A percentile compares a stretch with the other conserved stretches of the same genome.
phyloP scores from a whole-genome alignment of 208 protist genomes.

The Sergeia podlipaevii region DNA sequence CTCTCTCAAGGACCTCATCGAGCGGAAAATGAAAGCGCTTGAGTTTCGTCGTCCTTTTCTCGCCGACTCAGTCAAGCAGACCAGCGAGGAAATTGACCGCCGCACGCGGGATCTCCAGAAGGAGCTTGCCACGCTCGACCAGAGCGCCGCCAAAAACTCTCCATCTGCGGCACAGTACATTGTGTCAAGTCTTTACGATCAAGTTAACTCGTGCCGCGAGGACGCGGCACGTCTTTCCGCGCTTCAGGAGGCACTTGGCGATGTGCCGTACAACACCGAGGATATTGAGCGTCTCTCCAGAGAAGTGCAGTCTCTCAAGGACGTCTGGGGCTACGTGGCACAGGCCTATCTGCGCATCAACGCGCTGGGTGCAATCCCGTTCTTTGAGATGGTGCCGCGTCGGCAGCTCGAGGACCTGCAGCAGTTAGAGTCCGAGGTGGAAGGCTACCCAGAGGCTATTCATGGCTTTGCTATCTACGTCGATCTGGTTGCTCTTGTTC shows the following conservation, averaged over 20 bases:
- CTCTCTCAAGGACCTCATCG: conserved; percentile 92
- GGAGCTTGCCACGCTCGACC: conserved; percentile 36
- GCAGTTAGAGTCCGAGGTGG: conserved; percentile 39
- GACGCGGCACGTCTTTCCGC: conserved; percentile 73
- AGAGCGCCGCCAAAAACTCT: conserved; percentile 28
- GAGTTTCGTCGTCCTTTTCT: conserved; percentile 70
- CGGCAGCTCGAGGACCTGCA: conserved; percentile 82
- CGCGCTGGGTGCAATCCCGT: conserved; percentile 86
- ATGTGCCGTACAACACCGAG: conserved; percentile 25
- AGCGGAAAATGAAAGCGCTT: conserved; percentile 86
- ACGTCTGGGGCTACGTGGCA: conserved; percentile 87
- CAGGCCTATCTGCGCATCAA: conserved; percentile 74
- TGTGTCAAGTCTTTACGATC: conserved; percentile 71
- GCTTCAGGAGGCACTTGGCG: conserved; percentile 80
- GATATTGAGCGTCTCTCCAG: conserved; percentile 66
- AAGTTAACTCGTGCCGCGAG: conserved; percentile 35
- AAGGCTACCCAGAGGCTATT: conserved; percentile 55
- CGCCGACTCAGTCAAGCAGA: conserved; percentile 43
- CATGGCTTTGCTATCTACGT: conserved; percentile 33
- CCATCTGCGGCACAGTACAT: conserved; percentile 49
- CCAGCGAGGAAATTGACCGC: conserved; percentile 50
- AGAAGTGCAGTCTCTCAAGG: conserved; percentile 89
- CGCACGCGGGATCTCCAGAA: conserved; percentile 52
- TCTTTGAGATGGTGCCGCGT: conserved; percentile 92
- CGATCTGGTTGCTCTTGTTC: conserved; percentile 41